These are phyloP conservation scores for Hygrophorus russula DNA, from an alignment of 768 basidiomycete genomes.

Conservation along the genomic window DNA sequence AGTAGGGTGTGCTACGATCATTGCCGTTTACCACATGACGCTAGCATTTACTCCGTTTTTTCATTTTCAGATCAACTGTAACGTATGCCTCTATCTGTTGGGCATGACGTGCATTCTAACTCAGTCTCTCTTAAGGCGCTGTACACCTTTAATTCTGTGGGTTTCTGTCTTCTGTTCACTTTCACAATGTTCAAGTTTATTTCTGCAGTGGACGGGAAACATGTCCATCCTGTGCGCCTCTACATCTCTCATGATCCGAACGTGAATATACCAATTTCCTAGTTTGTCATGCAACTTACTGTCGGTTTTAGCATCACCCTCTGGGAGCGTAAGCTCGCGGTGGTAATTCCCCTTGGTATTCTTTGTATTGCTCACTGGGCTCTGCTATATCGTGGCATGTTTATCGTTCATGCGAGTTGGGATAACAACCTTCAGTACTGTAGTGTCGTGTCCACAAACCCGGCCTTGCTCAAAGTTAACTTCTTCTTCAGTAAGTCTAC, in stretches of 20 bases:
- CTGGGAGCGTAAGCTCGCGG: slow-evolving; percentile 48
- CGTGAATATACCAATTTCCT: slow-evolving; percentile 27
- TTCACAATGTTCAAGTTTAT: slow-evolving; percentile 1
- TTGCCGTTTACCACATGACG: slow-evolving; percentile 1
- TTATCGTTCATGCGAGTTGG: slow-evolving; percentile 51
- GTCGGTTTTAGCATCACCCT: slow-evolving; percentile 43
- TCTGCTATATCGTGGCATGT: slow-evolving; percentile 59
- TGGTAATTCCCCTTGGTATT: slow-evolving; percentile 38
- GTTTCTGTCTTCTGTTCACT: not conserved
- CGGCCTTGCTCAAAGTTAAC: slow-evolving; percentile 46
- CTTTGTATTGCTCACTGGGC: slow-evolving; percentile 57
- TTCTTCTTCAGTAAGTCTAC: slow-evolving; percentile 59
- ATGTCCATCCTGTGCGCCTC: slow-evolving; percentile 56
- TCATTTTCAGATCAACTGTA: slow-evolving; percentile 42
- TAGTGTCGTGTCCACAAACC: slow-evolving; percentile 39
- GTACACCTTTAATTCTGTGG: slow-evolving; percentile 58
- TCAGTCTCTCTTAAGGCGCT: slow-evolving; percentile 31
- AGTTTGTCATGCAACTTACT: slow-evolving; percentile 4
- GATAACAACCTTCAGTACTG: slow-evolving; percentile 29
- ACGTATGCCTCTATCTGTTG: slow-evolving; percentile 24
- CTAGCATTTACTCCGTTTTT: slow-evolving; percentile 9
- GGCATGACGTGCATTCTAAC: not conserved
- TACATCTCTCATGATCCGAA: slow-evolving; percentile 60
- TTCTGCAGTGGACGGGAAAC: slow-evolving; percentile 45
- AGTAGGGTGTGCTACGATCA: slow-evolving; percentile 24